Evolutionary conservation across 2,329 filamentous ascomycete species (phyloP).

Genomic region (Exophiala sp.): DNA sequence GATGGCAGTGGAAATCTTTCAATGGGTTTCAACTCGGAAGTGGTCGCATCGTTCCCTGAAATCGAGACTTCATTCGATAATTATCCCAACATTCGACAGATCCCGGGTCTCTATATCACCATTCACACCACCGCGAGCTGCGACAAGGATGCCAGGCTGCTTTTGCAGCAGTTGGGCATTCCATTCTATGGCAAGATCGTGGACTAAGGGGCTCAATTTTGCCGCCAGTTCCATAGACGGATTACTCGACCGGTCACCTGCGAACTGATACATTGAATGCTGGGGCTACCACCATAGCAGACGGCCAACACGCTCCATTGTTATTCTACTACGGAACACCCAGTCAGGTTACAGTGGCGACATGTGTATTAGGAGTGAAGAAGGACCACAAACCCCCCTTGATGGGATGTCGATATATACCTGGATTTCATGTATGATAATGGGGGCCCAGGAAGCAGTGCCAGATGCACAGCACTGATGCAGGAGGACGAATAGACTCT

Average conservation of each 20-base stretch:
- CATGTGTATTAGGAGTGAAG: too few relatives aligned
- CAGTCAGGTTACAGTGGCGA: too few relatives aligned
- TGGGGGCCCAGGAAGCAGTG: too few relatives aligned
- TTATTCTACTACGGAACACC: too few relatives aligned
- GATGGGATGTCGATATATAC: too few relatives aligned
- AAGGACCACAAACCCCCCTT: too few relatives aligned
- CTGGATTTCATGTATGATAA: too few relatives aligned
- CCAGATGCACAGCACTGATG: too few relatives aligned
- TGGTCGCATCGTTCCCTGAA: constrained; percentile 84
- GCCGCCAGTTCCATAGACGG: not conserved
- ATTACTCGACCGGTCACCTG: not conserved
- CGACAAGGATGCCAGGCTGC: constrained; percentile 76
- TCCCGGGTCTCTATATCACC: constrained; percentile 74
- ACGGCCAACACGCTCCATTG: too few relatives aligned
- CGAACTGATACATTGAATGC: not conserved
- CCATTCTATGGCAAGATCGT: constrained; percentile 77
- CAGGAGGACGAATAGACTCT: too few relatives aligned
- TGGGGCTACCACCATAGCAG: too few relatives aligned
- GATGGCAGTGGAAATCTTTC: constrained; percentile 84
- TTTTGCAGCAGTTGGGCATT: constrained; percentile 68
- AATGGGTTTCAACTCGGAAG: constrained; percentile 73
- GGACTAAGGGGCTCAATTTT: constrained; percentile 39
- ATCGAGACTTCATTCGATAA: constrained; percentile 60
- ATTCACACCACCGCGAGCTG: constrained; percentile 81
- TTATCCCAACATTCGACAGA: constrained; percentile 47